phyloP scores from a whole-genome alignment of 768 basidiomycete species.

The Tephrocybe sp. region DNA sequence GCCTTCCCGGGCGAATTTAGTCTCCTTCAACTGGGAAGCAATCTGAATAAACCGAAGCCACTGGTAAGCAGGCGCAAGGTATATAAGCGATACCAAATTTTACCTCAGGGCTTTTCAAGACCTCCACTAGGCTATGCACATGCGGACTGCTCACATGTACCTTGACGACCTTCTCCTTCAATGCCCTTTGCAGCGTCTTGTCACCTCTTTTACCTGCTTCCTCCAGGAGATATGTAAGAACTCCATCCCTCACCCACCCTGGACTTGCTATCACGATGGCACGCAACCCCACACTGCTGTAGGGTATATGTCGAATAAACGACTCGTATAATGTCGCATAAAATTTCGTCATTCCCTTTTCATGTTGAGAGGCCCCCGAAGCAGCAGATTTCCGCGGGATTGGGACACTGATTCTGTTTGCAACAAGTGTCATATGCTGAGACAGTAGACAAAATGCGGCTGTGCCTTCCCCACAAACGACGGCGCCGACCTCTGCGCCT shows the following conservation, averaged over 20 bases:
- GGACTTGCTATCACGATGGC: conserved; percentile 97
- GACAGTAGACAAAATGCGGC: conserved; percentile 94
- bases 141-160: conserved; percentile 93
- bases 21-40: conserved; percentile 77
- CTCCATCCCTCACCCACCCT: conserved; percentile 90
- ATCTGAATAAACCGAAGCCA: too few relatives aligned
- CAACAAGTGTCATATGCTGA: conserved; percentile 93
- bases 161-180: conserved; percentile 82
- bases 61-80: too few relatives aligned
- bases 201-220: conserved; percentile 82
- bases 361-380: conserved; percentile 78
- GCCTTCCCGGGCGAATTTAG: conserved; percentile 95
- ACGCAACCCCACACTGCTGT: conserved; percentile 62
- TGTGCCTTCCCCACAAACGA: conserved; percentile 94
- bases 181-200: conserved; percentile 71
- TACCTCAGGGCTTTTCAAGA: conserved; percentile 92
- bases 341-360: conserved; percentile 86
- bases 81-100: too few relatives aligned
- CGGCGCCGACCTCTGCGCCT: conserved; percentile 94
- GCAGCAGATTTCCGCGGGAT: conserved; percentile 91
- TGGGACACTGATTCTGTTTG: conserved; percentile 83
- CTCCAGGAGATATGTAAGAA: conserved; percentile 77
- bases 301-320: conserved; percentile 90
- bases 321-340: conserved; percentile 83
- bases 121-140: conserved; percentile 93